These are phyloP conservation scores for Gossypium herbaceum DNA, from an alignment of 345 rosid species.

Conservation along the genomic window DNA sequence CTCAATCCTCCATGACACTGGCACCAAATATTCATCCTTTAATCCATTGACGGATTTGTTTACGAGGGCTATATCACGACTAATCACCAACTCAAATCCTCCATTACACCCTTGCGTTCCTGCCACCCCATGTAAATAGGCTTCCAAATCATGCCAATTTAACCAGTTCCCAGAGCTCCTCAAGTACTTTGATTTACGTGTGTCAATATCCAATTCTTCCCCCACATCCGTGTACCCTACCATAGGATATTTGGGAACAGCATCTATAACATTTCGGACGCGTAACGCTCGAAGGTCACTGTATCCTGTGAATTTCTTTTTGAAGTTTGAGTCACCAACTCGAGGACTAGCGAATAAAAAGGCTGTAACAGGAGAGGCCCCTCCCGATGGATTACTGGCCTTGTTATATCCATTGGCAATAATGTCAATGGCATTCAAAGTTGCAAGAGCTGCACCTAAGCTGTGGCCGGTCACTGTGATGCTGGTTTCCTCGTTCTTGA, in stretches of 20 bases:
- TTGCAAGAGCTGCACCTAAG: conserved; percentile 58
- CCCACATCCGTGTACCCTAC: conserved; percentile 63
- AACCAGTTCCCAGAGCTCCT: conserved; percentile 44
- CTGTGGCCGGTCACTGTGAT: conserved; percentile 64
- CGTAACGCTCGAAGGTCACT: conserved; percentile 50
- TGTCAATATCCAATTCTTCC: conserved; percentile 57
- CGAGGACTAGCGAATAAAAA: conserved; percentile 63
- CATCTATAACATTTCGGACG: conserved; percentile 43
- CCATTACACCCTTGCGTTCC: conserved; percentile 60
- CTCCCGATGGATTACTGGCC: conserved; percentile 20
- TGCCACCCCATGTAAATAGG: conserved; percentile 71
- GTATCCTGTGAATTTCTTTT: conserved; percentile 32
- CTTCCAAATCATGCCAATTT: conserved; percentile 57
- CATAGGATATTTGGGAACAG: conserved; percentile 62
- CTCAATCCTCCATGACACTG: conserved; percentile 46
- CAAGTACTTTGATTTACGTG: conserved; percentile 49
- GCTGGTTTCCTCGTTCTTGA: conserved; percentile 60
- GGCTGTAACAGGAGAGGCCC: conserved; percentile 48
- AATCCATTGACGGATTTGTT: conserved; percentile 51
- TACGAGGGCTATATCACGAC: conserved; percentile 52
- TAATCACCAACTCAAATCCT: conserved; percentile 51
- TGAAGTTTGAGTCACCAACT: conserved; percentile 53
- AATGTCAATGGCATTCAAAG: conserved; percentile 55
- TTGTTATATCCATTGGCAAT: conserved; percentile 51
- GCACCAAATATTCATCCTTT: conserved; percentile 56